Evolutionary conservation across 2,329 filamentous ascomycete species (phyloP).

Genomic region (Pyricularia grisea): DNA sequence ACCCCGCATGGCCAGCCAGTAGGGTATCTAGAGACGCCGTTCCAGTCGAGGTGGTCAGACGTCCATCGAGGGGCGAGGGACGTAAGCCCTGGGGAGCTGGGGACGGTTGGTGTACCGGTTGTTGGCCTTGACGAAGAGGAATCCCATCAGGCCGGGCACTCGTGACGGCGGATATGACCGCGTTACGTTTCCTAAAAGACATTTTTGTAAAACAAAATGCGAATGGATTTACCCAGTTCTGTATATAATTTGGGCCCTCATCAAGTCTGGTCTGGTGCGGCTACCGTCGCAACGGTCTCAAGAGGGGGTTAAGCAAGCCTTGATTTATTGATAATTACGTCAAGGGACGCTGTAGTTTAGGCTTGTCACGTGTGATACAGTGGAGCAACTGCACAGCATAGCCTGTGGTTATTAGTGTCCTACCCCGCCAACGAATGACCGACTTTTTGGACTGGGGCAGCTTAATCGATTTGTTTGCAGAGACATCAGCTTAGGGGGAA

Average conservation of each 20-base stretch:
- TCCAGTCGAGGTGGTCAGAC: constrained; percentile 83
- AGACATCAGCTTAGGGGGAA: neutral
- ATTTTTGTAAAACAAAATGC: constrained; percentile 21
- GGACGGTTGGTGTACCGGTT: constrained; percentile 7
- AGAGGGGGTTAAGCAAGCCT: neutral
- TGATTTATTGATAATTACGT: neutral
- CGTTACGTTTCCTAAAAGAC: constrained; percentile 50
- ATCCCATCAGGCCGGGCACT: constrained; percentile 12
- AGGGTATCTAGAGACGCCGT: constrained; percentile 77
- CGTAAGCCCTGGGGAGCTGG: constrained; percentile 46
- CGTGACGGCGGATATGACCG: constrained; percentile 34
- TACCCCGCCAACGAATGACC: neutral
- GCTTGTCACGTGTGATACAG: neutral
- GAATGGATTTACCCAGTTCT: neutral
- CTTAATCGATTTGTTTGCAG: neutral
- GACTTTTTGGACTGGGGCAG: neutral
- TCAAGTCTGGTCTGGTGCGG: neutral
- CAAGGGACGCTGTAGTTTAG: neutral
- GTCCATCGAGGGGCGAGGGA: constrained; percentile 81
- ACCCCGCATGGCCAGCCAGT: constrained; percentile 75
- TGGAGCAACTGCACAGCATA: neutral
- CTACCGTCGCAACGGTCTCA: neutral
- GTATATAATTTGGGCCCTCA: neutral
- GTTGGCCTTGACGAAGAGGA: constrained; percentile 14
- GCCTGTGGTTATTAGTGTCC: neutral